phyloP scores from a whole-genome alignment of 2,329 filamentous ascomycete species.

The Thyridium curvatum region DNA sequence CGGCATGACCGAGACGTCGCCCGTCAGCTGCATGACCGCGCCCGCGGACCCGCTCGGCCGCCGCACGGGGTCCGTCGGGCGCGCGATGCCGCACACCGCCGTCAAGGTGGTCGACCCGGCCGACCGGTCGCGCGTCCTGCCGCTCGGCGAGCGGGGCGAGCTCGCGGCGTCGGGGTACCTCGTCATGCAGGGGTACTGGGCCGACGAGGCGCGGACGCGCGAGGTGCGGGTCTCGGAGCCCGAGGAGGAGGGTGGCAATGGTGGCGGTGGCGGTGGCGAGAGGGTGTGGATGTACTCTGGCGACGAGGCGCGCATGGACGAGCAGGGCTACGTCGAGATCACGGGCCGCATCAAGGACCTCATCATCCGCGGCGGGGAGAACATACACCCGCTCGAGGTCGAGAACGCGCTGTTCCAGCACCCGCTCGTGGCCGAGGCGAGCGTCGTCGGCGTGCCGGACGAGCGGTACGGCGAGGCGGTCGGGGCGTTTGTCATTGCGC shows the following conservation, averaged over 20 bases:
- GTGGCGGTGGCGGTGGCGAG: constrained; percentile 28
- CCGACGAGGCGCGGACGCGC: constrained; percentile 60
- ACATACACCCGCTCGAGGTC: constrained; percentile 89
- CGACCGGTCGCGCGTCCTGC: constrained; percentile 53
- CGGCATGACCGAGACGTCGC: constrained; percentile 88
- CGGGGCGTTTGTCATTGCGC: constrained; percentile 69
- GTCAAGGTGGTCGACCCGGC: constrained; percentile 68
- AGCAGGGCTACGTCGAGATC: constrained; percentile 77
- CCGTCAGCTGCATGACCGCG: constrained; percentile 74
- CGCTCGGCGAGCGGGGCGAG: constrained; percentile 66
- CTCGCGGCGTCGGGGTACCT: constrained; percentile 78
- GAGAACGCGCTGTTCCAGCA: constrained; percentile 82
- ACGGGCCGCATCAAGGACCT: constrained; percentile 91
- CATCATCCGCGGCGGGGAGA: constrained; percentile 92
- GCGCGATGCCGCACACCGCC: constrained; percentile 74
- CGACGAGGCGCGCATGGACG: constrained; percentile 84
- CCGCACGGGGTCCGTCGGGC: constrained; percentile 70
- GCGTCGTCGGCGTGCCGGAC: constrained; percentile 79
- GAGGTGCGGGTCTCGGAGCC: constrained; percentile 51
- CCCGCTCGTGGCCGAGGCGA: constrained; percentile 64
- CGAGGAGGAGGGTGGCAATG: constrained; percentile 4
- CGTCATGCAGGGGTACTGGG: constrained; percentile 88
- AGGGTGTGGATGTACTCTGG: constrained; percentile 84
- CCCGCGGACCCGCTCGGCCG: constrained; percentile 69
- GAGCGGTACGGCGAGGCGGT: constrained; percentile 81